Percentiles rank a stretch among this genome's conserved stretches.
Conservation (phyloP, 306 rosid species). For the Inga leiocalycina region DNA sequence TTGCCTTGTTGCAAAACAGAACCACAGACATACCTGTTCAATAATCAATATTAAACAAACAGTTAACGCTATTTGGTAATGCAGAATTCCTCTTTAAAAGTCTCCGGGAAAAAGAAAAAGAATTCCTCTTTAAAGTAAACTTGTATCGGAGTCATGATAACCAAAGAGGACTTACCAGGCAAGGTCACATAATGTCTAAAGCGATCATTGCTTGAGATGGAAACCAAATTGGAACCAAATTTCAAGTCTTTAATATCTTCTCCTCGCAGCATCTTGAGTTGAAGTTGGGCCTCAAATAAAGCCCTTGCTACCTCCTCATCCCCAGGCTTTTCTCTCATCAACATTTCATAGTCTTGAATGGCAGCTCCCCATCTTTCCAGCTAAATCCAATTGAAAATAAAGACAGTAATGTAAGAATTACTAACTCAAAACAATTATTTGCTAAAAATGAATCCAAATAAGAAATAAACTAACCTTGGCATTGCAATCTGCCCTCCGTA, state of each 20-base stretch:
- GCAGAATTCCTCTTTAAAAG: no score
- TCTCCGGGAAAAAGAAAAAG: no score
- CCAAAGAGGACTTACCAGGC: slow-evolving; percentile 70
- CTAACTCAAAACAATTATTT: neutral
- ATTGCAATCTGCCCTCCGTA: slow-evolving; percentile 84
- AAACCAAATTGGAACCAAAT: slow-evolving; percentile 80
- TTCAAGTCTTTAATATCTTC: slow-evolving; percentile 75
- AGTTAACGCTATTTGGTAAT: no score
- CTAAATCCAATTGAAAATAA: slow-evolving; percentile 38
- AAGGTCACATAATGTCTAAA: slow-evolving; percentile 84
- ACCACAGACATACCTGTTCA: slow-evolving; percentile 68
- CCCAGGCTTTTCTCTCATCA: slow-evolving; percentile 83
- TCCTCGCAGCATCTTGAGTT: slow-evolving; percentile 67
- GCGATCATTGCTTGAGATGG: slow-evolving; percentile 72
- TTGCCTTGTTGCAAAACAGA: slow-evolving; percentile 72
- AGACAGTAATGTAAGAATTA: neutral
- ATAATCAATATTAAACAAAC: no score
- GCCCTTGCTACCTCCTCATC: slow-evolving; percentile 91
- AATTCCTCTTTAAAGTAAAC: no score
- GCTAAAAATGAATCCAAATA: neutral
- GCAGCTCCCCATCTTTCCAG: slow-evolving; percentile 94
- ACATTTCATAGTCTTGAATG: slow-evolving; percentile 80
- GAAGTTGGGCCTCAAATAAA: slow-evolving; percentile 73
- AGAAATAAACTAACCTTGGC: slow-evolving; percentile 62
- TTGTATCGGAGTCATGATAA: no score